Conservation (phyloP, 139 green algal genomes). For the Chlorella sp. region DNA sequence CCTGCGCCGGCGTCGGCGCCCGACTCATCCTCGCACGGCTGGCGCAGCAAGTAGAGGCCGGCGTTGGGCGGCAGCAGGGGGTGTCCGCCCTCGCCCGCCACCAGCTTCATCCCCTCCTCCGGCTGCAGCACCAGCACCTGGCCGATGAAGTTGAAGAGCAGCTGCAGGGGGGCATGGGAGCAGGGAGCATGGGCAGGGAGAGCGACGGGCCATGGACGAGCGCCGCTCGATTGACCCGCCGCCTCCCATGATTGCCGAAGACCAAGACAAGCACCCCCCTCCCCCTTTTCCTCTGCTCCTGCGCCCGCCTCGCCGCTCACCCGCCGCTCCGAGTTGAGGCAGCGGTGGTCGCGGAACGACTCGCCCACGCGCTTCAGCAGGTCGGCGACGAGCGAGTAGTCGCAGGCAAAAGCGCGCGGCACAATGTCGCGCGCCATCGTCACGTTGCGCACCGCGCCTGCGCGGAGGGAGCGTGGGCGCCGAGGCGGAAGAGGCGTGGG, state of each 20-base stretch:
- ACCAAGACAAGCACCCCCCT: not conserved
- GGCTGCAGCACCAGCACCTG: conserved; percentile 91
- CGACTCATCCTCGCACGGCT: no score
- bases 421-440: conserved; percentile 90
- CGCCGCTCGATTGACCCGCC: no score
- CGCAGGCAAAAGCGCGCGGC: conserved; percentile 94
- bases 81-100: conserved; percentile 63
- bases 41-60: conserved; percentile 73
- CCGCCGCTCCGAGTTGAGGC: conserved; percentile 54
- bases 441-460: conserved; percentile 72
- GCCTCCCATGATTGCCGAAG: no score
- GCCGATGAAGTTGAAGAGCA: conserved; percentile 93
- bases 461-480: not conserved
- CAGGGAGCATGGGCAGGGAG: not conserved
- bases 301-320: conserved; percentile 11
- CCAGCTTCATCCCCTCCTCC: conserved; percentile 46
- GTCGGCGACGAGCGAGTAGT: conserved; percentile 88
- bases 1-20: no score
- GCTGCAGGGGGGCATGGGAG: conserved; percentile 16
- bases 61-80: conserved; percentile 79
- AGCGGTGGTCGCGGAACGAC: conserved; percentile 80
- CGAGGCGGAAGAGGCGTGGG: not conserved
- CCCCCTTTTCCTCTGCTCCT: no score
- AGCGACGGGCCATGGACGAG: no score
- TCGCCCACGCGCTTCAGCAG: conserved; percentile 63